Evolutionary conservation across 1,284 basidiomycete genomes (phyloP).

Genomic region (Apiotrichum brassicae): DNA sequence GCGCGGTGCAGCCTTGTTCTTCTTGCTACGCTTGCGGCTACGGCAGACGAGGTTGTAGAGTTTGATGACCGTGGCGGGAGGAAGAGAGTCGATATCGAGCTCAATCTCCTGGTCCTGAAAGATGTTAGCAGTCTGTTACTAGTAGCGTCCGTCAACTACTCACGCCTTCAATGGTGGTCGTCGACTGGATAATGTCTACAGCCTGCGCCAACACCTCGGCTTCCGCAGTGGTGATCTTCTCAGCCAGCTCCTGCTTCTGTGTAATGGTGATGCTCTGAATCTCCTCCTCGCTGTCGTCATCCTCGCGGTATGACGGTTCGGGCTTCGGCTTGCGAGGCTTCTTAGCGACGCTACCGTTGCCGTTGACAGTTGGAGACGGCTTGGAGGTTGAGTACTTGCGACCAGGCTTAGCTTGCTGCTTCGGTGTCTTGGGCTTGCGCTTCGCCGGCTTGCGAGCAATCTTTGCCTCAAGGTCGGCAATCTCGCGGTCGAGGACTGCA

Average conservation of each 20-base stretch:
- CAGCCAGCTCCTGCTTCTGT: conserved; percentile 93
- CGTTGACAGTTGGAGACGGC: conserved; percentile 28
- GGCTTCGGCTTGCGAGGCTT: conserved; percentile 39
- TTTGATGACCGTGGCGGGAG: conserved; percentile 73
- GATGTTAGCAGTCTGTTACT: conserved; percentile 17
- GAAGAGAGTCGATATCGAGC: conserved; percentile 86
- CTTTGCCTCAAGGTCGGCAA: conserved; percentile 29
- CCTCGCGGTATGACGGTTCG: conserved; percentile 36
- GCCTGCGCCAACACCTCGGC: conserved; percentile 72
- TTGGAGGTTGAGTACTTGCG: conserved; percentile 37
- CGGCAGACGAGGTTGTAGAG: conserved; percentile 90
- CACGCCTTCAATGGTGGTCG: conserved; percentile 79
- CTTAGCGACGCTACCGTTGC: conserved; percentile 28
- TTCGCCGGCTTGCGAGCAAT: conserved; percentile 20
- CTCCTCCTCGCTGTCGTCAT: conserved; percentile 45
- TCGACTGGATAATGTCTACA: conserved; percentile 84
- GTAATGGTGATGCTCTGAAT: conserved; percentile 61
- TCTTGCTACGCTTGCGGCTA: conserved; percentile 31
- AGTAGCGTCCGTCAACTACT: conserved; percentile 44
- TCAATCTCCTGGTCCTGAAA: conserved; percentile 87
- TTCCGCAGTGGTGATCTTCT: conserved; percentile 76
- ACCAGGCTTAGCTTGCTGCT: conserved; percentile 50
- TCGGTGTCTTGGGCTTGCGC: conserved; percentile 29
- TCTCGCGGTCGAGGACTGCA: conserved; percentile 21
- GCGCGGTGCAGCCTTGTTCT: conserved; percentile 18